Evolutionary conservation across 495 filamentous ascomycete species (phyloP).

Genomic region (Pyrenula massariospora): DNA sequence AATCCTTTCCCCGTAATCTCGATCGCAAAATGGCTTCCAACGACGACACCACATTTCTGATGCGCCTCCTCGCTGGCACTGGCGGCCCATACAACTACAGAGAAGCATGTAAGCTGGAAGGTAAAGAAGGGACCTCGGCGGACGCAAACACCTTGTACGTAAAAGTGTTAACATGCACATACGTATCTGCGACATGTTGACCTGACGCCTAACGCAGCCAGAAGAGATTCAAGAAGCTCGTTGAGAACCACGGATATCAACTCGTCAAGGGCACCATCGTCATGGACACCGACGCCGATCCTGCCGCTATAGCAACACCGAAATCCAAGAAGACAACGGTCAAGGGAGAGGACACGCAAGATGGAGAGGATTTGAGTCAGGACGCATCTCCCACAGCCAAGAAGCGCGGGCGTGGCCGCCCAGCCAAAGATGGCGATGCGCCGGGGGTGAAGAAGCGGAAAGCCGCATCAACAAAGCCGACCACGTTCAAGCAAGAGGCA

Average conservation of each 20-base stretch:
- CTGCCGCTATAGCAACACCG: too few species aligned
- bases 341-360: too few species aligned
- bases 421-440: neutral
- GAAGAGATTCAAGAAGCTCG: neutral
- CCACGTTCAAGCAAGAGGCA: too few species aligned
- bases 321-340: too few species aligned
- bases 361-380: too few species aligned
- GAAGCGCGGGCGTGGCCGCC: neutral
- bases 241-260: neutral
- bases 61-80: neutral
- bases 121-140: neutral
- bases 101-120: neutral
- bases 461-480: too few species aligned
- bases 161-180: neutral
- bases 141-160: neutral
- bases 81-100: neutral
- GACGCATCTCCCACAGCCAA: too few species aligned
- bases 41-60: neutral
- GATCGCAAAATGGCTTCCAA: neutral
- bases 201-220: neutral
- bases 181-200: neutral
- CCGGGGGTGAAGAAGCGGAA: neutral
- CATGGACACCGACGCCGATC: too few species aligned
- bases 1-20: too few species aligned
- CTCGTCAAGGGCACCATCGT: neutral